Conservation (phyloP, 2,329 filamentous ascomycete species). For the Arthrocladium fulminans region DNA sequence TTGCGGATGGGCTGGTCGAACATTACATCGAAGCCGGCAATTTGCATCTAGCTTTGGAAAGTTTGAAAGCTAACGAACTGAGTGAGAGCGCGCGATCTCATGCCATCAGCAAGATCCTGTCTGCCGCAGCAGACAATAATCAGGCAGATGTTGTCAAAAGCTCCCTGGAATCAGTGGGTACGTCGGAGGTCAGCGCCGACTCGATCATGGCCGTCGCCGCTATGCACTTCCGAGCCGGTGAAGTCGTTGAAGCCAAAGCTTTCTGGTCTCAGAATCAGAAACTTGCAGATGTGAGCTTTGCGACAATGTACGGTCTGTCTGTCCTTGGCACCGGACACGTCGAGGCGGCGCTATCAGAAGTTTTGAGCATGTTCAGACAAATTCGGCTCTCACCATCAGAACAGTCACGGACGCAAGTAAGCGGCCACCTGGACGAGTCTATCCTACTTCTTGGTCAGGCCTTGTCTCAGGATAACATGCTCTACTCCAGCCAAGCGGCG, state of each 20-base stretch:
- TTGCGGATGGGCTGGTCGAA: conserved; percentile 68
- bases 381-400: conserved; percentile 57
- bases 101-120: conserved; percentile 65
- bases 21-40: conserved; percentile 63
- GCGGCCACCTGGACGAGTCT: conserved; percentile 75
- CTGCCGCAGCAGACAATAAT: conserved; percentile 69
- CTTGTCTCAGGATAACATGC: conserved; percentile 44
- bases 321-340: conserved; percentile 78
- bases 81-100: conserved; percentile 43
- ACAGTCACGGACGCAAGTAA: conserved; percentile 39
- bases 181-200: conserved; percentile 41
- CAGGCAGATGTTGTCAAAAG: conserved; percentile 58
- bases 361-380: conserved; percentile 77
- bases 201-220: conserved; percentile 72
- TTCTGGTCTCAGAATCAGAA: conserved; percentile 56
- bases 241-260: conserved; percentile 65
- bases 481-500: conserved; percentile 46
- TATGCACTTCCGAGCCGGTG: conserved; percentile 72
- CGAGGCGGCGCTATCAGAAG: conserved; percentile 68
- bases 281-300: conserved; percentile 50
- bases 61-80: conserved; percentile 51
- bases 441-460: conserved; percentile 59
- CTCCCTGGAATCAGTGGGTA: conserved; percentile 53
- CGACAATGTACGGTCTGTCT: conserved; percentile 82
- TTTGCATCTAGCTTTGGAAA: conserved; percentile 60